Evolutionary conservation across 495 filamentous ascomycete genomes (phyloP).

Genomic region (Thozetella sp.): DNA sequence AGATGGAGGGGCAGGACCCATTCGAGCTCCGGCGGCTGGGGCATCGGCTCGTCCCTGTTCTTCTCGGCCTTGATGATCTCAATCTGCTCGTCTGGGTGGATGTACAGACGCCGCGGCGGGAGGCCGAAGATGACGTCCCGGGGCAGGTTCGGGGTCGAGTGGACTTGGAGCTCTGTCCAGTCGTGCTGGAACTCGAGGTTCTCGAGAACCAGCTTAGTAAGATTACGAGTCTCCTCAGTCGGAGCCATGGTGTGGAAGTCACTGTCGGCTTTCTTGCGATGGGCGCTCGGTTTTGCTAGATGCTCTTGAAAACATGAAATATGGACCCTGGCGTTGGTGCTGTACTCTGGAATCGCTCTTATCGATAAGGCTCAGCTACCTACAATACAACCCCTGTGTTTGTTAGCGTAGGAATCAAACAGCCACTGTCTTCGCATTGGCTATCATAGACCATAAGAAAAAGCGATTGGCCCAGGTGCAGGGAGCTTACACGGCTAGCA

Average conservation of each 20-base stretch:
- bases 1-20: slow-evolving; percentile 88
- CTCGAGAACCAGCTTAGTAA: slow-evolving; percentile 71
- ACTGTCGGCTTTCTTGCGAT: not conserved
- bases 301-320: not conserved
- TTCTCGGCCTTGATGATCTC: slow-evolving; percentile 66
- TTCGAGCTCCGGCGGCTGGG: slow-evolving; percentile 61
- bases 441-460: too few relatives aligned
- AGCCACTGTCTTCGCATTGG: too few relatives aligned
- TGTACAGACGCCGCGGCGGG: slow-evolving; percentile 84
- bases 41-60: slow-evolving; percentile 31
- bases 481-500: too few relatives aligned
- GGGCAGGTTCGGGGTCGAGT: slow-evolving; percentile 51
- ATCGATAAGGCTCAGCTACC: not conserved
- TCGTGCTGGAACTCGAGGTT: slow-evolving; percentile 86
- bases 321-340: not conserved
- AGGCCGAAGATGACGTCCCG: slow-evolving; percentile 80
- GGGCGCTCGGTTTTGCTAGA: not conserved
- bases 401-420: too few relatives aligned
- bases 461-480: too few relatives aligned
- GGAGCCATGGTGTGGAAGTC: slow-evolving; percentile 19
- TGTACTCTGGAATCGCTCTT: too few relatives aligned
- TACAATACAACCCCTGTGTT: too few relatives aligned
- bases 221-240: slow-evolving; percentile 28
- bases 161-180: slow-evolving; percentile 72
- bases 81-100: slow-evolving; percentile 91